Percentiles rank a stretch among this genome's conserved stretches.
Evolutionary conservation across 495 filamentous ascomycete genomes (phyloP).

Genomic region (Penicillium cinerascens): DNA sequence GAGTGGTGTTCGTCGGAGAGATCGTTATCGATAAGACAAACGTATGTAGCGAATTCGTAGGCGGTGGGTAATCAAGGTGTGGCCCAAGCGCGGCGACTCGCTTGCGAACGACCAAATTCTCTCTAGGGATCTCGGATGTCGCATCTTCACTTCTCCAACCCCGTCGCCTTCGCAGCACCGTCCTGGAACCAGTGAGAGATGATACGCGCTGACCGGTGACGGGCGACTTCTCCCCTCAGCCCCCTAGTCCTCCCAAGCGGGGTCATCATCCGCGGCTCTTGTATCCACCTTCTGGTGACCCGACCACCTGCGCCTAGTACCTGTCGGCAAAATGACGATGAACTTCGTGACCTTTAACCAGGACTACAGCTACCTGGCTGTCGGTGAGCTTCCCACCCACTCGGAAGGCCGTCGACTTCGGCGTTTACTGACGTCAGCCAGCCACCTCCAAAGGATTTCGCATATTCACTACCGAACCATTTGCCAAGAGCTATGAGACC

Average conservation of each 20-base stretch:
- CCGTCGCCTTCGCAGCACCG: slow-evolving; percentile 1
- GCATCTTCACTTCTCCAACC: slow-evolving; percentile 1
- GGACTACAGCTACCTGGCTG: slow-evolving; percentile 93
- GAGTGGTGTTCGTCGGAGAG: neutral
- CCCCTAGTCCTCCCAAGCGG: slow-evolving; percentile 17
- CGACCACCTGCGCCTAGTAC: neutral
- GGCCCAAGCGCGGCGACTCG: slow-evolving; percentile 39
- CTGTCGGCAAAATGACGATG: slow-evolving; percentile 58
- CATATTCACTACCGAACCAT: slow-evolving; percentile 93
- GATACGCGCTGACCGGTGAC: slow-evolving; percentile 18
- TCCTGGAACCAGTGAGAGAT: slow-evolving; percentile 6
- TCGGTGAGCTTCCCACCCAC: slow-evolving; percentile 56
- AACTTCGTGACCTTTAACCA: slow-evolving; percentile 99
- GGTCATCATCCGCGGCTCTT: slow-evolving; percentile 19
- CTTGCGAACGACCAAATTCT: slow-evolving; percentile 32
- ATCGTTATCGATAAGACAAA: slow-evolving; percentile 14
- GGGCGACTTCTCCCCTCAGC: slow-evolving; percentile 21
- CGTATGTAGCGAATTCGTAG: slow-evolving; percentile 3
- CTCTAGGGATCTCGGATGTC: slow-evolving; percentile 23
- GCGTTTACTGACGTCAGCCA: slow-evolving; percentile 37
- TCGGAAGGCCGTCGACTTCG: neutral
- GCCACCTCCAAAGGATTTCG: slow-evolving; percentile 89
- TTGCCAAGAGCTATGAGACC: slow-evolving; percentile 87
- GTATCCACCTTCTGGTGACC: slow-evolving; percentile 9
- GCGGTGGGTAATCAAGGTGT: slow-evolving; percentile 39